Percentiles rank a stretch among this genome's conserved stretches.
Conservation (phyloP, 83 land plant species). For the Picea abies region DNA sequence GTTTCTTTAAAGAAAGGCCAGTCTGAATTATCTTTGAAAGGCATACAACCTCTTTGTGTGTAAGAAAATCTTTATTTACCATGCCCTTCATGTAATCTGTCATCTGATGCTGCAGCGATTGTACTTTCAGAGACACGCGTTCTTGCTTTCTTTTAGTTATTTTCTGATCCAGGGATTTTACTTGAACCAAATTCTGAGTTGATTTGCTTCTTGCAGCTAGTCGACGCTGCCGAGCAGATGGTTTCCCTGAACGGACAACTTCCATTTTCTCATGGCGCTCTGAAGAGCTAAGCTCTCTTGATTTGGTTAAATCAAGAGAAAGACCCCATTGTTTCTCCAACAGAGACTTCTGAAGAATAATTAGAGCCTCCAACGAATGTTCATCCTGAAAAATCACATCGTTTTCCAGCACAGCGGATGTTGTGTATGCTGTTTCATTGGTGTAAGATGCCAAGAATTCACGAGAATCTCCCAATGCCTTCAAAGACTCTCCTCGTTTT, state of each 20-base stretch:
- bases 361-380: conserved; percentile 40
- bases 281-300: neutral
- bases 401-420: conserved; percentile 16
- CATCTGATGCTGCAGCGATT: conserved; percentile 32
- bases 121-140: conserved; percentile 27
- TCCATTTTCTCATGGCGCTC: conserved; percentile 13
- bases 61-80: conserved; percentile 40
- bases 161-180: neutral
- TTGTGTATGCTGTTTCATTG: conserved; percentile 19
- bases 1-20: conserved; percentile 57
- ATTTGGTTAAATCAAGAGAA: conserved; percentile 27
- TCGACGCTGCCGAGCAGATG: conserved; percentile 51
- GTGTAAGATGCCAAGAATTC: conserved; percentile 23
- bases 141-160: conserved; percentile 13
- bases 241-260: conserved; percentile 48
- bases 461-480: conserved; percentile 40
- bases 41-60: conserved; percentile 56
- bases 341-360: conserved; percentile 68
- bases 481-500: conserved; percentile 21
- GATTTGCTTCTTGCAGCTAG: conserved; percentile 27
- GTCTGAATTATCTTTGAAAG: conserved; percentile 50
- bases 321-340: conserved; percentile 74
- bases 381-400: conserved; percentile 19
- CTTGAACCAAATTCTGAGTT: neutral
- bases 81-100: conserved; percentile 48